Conservation (phyloP, 176 grass and related monocot genomes). For the Eleusine coracana region DNA sequence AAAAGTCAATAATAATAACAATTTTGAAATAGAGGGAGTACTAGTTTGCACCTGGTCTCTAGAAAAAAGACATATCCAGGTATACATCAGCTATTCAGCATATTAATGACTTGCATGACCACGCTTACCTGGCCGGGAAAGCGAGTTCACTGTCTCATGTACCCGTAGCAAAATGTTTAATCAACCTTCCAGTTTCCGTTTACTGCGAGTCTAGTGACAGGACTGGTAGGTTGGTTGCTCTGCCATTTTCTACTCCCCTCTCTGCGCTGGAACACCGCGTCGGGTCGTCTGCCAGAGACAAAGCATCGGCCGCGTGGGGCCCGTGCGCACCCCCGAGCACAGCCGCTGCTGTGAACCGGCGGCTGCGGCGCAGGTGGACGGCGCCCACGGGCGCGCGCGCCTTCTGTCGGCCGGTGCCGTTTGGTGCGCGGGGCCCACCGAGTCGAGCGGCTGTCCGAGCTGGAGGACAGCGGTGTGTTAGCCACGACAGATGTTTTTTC, state of each 20-base stretch:
- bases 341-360: not conserved
- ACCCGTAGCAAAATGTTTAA: not conserved
- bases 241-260: not conserved
- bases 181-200: not conserved
- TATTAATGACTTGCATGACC: no score
- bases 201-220: not conserved
- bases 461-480: constrained; percentile 17
- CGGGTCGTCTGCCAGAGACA: constrained; percentile 18
- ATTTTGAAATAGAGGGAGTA: no score
- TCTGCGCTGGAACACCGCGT: constrained; percentile 42
- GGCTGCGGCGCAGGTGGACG: no score
- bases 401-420: not conserved
- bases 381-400: no score
- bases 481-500: not conserved
- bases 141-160: constrained; percentile 14
- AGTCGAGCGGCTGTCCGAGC: constrained; percentile 17
- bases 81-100: not conserved
- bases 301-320: not conserved
- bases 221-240: not conserved
- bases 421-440: constrained; percentile 24
- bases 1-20: no score
- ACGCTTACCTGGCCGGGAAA: not conserved
- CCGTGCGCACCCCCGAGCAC: constrained; percentile 4
- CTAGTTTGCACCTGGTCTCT: no score
- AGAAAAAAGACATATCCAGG: no score